Base-by-base conservation (phyloP, 2,329 filamentous ascomycete genomes). In the Stylonectria norvegica region DNA sequence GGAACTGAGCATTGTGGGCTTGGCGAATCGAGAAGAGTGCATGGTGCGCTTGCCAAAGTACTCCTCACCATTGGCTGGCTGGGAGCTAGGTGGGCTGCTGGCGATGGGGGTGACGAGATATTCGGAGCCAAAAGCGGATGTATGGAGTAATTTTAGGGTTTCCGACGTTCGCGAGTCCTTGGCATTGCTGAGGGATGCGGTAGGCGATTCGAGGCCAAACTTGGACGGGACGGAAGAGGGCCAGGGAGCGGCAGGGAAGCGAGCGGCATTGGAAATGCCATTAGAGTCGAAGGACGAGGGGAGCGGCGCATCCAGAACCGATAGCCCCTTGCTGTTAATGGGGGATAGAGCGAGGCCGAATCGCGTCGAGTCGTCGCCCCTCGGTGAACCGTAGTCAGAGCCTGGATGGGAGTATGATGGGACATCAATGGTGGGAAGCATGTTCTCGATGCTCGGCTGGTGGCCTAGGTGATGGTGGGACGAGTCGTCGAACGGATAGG, bases 281-380 rank as follows among this genome's bases (percentile, higher is more conserved):
- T 96, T 93, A 55, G 89, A 95, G 65, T 97, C 93, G 62, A 97
- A 96, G 0, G 91, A 97, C 7, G 90, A 88, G 2, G 93, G 93
- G 7, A 97, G 77, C 12, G 89, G 89, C 3, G 89, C 93, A 67
- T 97, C 91, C 48, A 96, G 77, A 11, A 94, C 87, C n/a, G 87
- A 93, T n/a, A 95, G 64, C 3, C 77, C 79, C 53, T 80, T 83
- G 38, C 80, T 79, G 53, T 80, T 79, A 35, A 77, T 77, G 1
- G 90, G 89, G 11, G 90, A 95, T 37, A 93, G 77, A 17, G 86
- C 86, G 27, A 90, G 74, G n/a, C 86, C 81, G 20, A 77, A 71
- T 22, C 78, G 70, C 39, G 62, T 68, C 10, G 69, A 55, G 34
- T 77, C 72, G 43, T 84, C 78, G 53, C 89, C 87, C 36, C 84